phyloP scores from a whole-genome alignment of 257 asterid species.

The Penstemon davidsonii region DNA sequence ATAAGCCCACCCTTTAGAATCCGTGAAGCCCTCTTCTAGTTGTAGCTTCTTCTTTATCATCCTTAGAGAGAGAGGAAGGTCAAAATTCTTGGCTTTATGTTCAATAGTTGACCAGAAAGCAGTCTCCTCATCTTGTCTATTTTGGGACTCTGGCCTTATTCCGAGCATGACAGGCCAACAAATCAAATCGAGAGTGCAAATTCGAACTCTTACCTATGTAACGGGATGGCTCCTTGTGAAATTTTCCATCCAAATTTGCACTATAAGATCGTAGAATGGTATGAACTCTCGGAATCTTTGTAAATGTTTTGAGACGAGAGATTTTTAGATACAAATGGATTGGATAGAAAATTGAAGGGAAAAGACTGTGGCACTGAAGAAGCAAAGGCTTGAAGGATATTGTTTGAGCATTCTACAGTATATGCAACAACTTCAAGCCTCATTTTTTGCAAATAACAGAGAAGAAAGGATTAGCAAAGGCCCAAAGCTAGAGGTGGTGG shows the following conservation, averaged over 20 bases:
- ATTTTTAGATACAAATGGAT: slow-evolving; percentile 34
- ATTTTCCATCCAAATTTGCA: not conserved
- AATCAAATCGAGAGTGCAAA: slow-evolving; percentile 47
- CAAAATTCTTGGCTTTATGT: slow-evolving; percentile 70
- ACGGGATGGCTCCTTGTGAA: too few relatives aligned
- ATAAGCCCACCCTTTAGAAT: slow-evolving; percentile 33
- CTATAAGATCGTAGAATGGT: slow-evolving; percentile 29
- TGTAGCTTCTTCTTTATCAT: slow-evolving; percentile 79
- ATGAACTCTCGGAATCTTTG: slow-evolving; percentile 25
- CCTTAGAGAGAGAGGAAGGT: slow-evolving; percentile 72
- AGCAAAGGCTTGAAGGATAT: not conserved
- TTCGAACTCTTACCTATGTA: too few relatives aligned
- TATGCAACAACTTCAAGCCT: slow-evolving; percentile 46
- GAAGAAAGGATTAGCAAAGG: slow-evolving; percentile 25
- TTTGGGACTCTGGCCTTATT: slow-evolving; percentile 66
- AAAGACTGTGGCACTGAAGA: slow-evolving; percentile 21
- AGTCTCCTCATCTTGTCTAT: slow-evolving; percentile 65
- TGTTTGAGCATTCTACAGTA: slow-evolving; percentile 30
- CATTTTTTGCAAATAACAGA: slow-evolving; percentile 37
- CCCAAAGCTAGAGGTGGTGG: slow-evolving; percentile 27
- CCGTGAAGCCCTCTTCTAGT: slow-evolving; percentile 34
- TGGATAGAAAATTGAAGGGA: slow-evolving; percentile 26
- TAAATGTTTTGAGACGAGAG: slow-evolving; percentile 30
- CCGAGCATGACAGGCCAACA: slow-evolving; percentile 77
- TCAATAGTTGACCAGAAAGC: slow-evolving; percentile 51